phyloP scores from a whole-genome alignment of 2,329 filamentous ascomycete species.

The Periconia sp. region DNA sequence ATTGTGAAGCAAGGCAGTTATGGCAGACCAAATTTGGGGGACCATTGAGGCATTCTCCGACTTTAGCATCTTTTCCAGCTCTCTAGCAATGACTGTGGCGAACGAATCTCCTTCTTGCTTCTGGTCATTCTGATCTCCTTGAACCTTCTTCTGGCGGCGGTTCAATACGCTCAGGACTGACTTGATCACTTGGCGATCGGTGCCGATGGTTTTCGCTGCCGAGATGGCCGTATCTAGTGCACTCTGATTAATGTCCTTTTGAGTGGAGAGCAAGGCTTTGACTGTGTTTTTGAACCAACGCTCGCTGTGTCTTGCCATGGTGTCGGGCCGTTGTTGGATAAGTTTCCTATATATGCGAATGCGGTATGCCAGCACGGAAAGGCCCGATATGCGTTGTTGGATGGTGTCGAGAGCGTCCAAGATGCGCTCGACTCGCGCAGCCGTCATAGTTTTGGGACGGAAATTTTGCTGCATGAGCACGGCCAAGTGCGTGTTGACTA shows the following conservation, averaged over 20 bases:
- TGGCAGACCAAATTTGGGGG: constrained; percentile 86
- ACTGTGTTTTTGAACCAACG: constrained; percentile 87
- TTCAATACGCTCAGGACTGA: constrained; percentile 69
- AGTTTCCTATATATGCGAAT: constrained; percentile 80
- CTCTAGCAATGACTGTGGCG: constrained; percentile 67
- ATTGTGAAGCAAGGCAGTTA: constrained; percentile 76
- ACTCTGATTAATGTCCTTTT: constrained; percentile 76
- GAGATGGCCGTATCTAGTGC: constrained; percentile 78
- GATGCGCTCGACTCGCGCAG: constrained; percentile 72
- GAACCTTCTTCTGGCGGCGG: too few relatives aligned
- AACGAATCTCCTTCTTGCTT: constrained; percentile 63
- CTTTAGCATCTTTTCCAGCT: constrained; percentile 64
- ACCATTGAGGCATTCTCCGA: constrained; percentile 70
- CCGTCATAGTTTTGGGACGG: constrained; percentile 73
- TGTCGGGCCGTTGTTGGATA: constrained; percentile 70
- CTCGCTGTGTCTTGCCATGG: constrained; percentile 72
- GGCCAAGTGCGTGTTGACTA: constrained; percentile 80
- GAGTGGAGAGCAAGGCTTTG: constrained; percentile 77
- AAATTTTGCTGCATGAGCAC: constrained; percentile 84
- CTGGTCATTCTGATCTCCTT: too few relatives aligned
- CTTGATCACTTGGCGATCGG: constrained; percentile 70
- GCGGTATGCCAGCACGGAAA: constrained; percentile 78
- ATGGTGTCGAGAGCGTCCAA: constrained; percentile 74
- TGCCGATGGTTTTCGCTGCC: constrained; percentile 71
- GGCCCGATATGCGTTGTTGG: constrained; percentile 76